Percentiles rank a stretch among this genome's conserved stretches.
phyloP scores from a whole-genome alignment of 2,329 filamentous ascomycete genomes.

The Metarhizium album region DNA sequence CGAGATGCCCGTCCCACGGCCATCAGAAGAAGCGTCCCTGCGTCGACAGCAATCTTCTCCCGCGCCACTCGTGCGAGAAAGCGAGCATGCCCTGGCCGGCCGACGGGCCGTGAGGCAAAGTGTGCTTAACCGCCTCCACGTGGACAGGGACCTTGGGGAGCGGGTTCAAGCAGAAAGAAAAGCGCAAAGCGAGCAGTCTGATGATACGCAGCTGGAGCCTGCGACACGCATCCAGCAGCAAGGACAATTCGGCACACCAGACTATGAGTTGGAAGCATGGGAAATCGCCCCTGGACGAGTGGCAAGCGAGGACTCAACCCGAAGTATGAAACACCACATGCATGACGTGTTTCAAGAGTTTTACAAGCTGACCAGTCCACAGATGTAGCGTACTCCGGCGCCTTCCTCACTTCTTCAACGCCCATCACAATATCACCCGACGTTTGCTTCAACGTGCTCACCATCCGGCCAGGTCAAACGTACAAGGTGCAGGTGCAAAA shows the following conservation, averaged over 20 bases:
- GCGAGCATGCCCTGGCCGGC: neutral
- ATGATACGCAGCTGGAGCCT: neutral
- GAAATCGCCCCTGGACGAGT: slow-evolving; percentile 34
- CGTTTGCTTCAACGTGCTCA: slow-evolving; percentile 28
- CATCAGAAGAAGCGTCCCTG: neutral
- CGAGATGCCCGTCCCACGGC: neutral
- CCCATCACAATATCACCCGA: slow-evolving; percentile 26
- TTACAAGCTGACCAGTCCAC: neutral
- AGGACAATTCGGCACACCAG: neutral
- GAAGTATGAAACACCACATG: slow-evolving; percentile 23
- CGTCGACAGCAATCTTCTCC: neutral
- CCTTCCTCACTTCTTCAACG: slow-evolving; percentile 27
- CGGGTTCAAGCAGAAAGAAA: neutral
- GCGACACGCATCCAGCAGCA: neutral
- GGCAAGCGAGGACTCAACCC: slow-evolving; percentile 15
- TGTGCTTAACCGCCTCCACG: slow-evolving; percentile 4
- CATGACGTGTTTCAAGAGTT: neutral
- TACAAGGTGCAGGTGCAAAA: slow-evolving; percentile 19
- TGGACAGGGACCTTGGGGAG: neutral
- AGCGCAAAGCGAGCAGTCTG: neutral
- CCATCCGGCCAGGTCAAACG: slow-evolving; percentile 27
- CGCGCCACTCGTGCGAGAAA: too few species aligned
- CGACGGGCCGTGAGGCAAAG: slow-evolving; percentile 3
- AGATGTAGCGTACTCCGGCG: slow-evolving; percentile 34
- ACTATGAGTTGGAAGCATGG: slow-evolving; percentile 8